phyloP scores from a whole-genome alignment of 805 yeast genomes.

The Cyberlindnera americana region DNA sequence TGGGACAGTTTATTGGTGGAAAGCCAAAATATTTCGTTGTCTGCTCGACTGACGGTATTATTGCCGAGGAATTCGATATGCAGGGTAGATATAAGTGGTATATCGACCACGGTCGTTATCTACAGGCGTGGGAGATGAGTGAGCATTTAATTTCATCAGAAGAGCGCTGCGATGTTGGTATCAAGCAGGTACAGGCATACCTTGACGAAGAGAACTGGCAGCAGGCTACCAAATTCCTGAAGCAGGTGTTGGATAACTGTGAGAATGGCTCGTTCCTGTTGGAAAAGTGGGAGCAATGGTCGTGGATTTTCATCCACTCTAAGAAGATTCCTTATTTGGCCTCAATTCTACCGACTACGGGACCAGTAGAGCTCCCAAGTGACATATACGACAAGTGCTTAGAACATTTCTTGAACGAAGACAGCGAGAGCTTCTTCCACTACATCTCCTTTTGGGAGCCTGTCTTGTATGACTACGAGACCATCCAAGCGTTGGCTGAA shows the following conservation, averaged over 20 bases:
- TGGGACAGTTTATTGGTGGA: constrained; percentile 49
- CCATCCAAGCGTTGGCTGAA: constrained; percentile 41
- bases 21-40: constrained; percentile 57
- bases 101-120: constrained; percentile 45
- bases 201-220: constrained; percentile 48
- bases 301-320: constrained; percentile 46
- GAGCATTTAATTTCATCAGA: constrained; percentile 47
- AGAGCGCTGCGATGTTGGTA: constrained; percentile 58
- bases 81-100: constrained; percentile 76
- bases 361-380: constrained; percentile 30
- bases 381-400: constrained; percentile 47
- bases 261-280: constrained; percentile 23
- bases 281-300: constrained; percentile 65
- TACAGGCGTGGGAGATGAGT: constrained; percentile 79
- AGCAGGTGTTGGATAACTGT: constrained; percentile 33
- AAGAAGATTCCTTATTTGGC: constrained; percentile 46
- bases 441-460: constrained; percentile 57
- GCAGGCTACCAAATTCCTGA: constrained; percentile 49
- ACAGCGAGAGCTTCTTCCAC: constrained; percentile 34
- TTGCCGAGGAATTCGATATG: constrained; percentile 67
- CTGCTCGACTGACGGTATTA: constrained; percentile 78
- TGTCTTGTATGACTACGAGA: constrained; percentile 44
- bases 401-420: constrained; percentile 15
- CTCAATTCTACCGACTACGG: constrained; percentile 48
- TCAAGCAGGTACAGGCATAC: constrained; percentile 43